These are phyloP conservation scores for Gigaspora rosea DNA, from an alignment of 192 early-diverging fungal species.

Conservation along the genomic window DNA sequence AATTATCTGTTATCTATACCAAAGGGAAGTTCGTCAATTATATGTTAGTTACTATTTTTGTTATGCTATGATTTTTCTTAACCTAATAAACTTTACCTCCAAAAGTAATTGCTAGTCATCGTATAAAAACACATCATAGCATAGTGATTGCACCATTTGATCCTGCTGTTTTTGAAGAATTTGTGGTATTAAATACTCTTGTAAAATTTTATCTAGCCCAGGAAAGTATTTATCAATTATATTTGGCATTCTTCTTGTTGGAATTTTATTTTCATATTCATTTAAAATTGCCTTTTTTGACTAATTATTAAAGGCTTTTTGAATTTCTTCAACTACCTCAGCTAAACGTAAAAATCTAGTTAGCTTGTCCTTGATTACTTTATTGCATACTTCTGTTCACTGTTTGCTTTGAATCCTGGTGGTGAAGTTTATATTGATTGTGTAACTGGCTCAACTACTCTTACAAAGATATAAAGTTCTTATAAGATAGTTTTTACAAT, in stretches of 20 bases:
- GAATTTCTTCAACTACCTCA: neutral
- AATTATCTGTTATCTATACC: neutral
- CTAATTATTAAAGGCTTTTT: neutral
- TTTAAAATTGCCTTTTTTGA: neutral
- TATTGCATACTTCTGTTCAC: neutral
- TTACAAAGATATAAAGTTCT: neutral
- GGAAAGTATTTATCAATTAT: neutral
- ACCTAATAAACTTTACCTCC: neutral
- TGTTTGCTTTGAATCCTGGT: neutral
- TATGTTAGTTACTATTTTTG: constrained; percentile 2
- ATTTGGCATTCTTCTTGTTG: neutral
- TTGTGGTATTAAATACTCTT: neutral
- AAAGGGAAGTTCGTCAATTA: constrained; percentile 23
- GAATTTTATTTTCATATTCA: neutral
- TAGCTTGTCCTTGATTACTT: constrained; percentile 1
- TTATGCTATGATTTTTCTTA: neutral
- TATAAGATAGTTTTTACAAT: neutral
- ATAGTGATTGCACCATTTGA: neutral
- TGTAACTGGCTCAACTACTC: neutral
- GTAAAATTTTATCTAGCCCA: neutral
- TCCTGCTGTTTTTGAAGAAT: neutral
- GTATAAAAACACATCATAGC: neutral
- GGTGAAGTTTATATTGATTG: neutral
- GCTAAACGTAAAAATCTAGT: neutral
- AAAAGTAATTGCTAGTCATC: neutral